phyloP scores from a whole-genome alignment of 2,329 filamentous ascomycete species.

The Phialophora chinensis region DNA sequence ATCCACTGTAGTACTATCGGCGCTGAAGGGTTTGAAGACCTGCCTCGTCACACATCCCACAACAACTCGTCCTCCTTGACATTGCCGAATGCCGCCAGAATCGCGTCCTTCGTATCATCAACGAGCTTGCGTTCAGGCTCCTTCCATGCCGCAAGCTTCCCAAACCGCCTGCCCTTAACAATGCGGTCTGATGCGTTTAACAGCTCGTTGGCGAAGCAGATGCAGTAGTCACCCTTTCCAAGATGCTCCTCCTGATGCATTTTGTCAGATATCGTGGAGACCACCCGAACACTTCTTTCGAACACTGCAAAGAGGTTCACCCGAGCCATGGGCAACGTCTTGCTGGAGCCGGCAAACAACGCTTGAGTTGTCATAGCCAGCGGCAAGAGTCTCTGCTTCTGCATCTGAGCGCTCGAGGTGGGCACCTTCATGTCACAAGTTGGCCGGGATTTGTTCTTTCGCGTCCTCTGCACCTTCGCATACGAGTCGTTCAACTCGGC shows the following conservation, averaged over 20 bases:
- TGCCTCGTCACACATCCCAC: constrained; percentile 27
- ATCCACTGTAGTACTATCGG: too few species aligned
- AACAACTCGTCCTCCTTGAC: constrained; percentile 20
- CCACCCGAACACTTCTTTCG: constrained; percentile 37
- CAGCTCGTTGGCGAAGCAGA: constrained; percentile 40
- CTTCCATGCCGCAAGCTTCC: constrained; percentile 34
- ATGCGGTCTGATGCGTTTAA: constrained; percentile 39
- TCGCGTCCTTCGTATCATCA: constrained; percentile 27
- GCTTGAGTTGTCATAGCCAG: not conserved
- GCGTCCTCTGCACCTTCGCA: not conserved
- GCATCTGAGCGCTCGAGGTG: constrained; percentile 1
- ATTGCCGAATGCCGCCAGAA: constrained; percentile 25
- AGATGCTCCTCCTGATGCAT: constrained; percentile 35
- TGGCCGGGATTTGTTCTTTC: not conserved
- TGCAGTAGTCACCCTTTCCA: constrained; percentile 38
- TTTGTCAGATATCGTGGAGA: constrained; percentile 38
- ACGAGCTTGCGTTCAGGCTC: constrained; percentile 36
- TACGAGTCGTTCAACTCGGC: not conserved
- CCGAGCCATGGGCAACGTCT: constrained; percentile 33
- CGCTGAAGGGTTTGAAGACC: not conserved
- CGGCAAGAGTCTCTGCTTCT: constrained; percentile 10
- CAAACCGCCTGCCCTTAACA: constrained; percentile 30
- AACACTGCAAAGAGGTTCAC: constrained; percentile 41
- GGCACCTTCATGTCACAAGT: not conserved
- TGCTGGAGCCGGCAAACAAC: not conserved